Evolutionary conservation across 2,329 filamentous ascomycete species (phyloP).

Genomic region (Colletotrichum australisinense): DNA sequence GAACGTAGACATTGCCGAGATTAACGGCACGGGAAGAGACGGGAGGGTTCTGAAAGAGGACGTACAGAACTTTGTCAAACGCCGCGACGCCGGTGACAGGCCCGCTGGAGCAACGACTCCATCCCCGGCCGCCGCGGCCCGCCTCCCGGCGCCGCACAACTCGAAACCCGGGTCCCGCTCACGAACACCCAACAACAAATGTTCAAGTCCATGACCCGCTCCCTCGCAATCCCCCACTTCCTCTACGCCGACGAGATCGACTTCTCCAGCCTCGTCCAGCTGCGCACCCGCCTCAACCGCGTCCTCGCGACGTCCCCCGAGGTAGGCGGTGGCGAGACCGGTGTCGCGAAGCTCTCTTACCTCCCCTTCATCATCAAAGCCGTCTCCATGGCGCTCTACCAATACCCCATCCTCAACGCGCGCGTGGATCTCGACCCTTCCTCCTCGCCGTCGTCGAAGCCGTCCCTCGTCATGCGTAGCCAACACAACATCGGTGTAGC

Average conservation of each 20-base stretch:
- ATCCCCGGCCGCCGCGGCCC: conserved; percentile 27
- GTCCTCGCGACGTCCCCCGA: conserved; percentile 62
- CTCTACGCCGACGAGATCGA: conserved; percentile 93
- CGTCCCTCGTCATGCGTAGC: conserved; percentile 80
- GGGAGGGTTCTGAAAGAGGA: conserved; percentile 95
- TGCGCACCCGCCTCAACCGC: conserved; percentile 81
- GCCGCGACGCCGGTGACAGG: conserved; percentile 49
- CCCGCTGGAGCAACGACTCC: not conserved
- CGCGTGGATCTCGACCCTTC: conserved; percentile 72
- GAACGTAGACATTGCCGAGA: conserved; percentile 79
- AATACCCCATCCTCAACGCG: conserved; percentile 89
- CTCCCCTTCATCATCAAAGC: conserved; percentile 97
- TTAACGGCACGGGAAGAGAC: conserved; percentile 88
- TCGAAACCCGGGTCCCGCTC: conserved; percentile 76
- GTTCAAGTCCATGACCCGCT: conserved; percentile 98
- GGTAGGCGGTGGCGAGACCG: conserved; percentile 49
- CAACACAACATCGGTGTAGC: conserved; percentile 96
- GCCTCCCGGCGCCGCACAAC: conserved; percentile 56
- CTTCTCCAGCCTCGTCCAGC: conserved; percentile 77
- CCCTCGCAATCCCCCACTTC: conserved; percentile 92
- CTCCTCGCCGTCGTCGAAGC: conserved; percentile 59
- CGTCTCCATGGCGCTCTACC: conserved; percentile 83
- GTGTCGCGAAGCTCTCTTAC: conserved; percentile 80
- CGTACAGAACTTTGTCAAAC: conserved; percentile 77
- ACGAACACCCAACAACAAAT: conserved; percentile 88